A percentile compares a stretch with the other conserved stretches of the same genome.
phyloP scores from a whole-genome alignment of 805 yeast species.

The Starmerella tilneyi region DNA sequence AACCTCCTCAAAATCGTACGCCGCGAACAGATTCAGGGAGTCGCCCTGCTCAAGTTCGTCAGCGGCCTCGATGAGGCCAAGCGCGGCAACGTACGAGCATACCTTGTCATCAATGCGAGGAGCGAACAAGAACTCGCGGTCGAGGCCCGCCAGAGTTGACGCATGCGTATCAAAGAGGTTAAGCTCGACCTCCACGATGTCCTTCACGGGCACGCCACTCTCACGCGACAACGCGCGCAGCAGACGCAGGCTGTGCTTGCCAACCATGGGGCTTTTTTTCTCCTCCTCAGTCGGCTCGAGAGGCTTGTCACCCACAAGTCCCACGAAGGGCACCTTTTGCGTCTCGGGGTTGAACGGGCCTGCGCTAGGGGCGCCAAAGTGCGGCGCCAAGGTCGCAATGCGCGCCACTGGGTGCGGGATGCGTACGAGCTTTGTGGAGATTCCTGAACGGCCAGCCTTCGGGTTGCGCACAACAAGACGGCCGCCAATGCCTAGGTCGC shows the following conservation, averaged over 20 bases:
- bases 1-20: slow-evolving; percentile 75
- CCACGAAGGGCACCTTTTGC: slow-evolving; percentile 70
- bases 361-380: slow-evolving; percentile 60
- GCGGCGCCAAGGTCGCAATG: slow-evolving; percentile 79
- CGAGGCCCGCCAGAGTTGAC: slow-evolving; percentile 68
- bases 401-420: slow-evolving; percentile 48
- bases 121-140: slow-evolving; percentile 63
- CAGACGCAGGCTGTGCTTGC: slow-evolving; percentile 56
- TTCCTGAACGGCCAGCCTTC: slow-evolving; percentile 22
- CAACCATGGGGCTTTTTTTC: slow-evolving; percentile 58
- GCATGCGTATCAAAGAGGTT: slow-evolving; percentile 74
- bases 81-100: slow-evolving; percentile 64
- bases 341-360: slow-evolving; percentile 74
- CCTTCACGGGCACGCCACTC: slow-evolving; percentile 48
- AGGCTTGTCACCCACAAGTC: slow-evolving; percentile 35
- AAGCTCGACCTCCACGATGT: slow-evolving; percentile 60
- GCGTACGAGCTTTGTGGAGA: slow-evolving; percentile 32
- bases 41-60: slow-evolving; percentile 29
- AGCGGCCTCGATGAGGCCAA: slow-evolving; percentile 45
- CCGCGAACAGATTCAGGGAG: slow-evolving; percentile 42
- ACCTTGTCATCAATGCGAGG: slow-evolving; percentile 81
- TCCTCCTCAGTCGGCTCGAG: slow-evolving; percentile 45
- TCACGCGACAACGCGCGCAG: slow-evolving; percentile 58
- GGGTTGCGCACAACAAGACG: slow-evolving; percentile 46
- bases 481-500: slow-evolving; percentile 81